These are phyloP conservation scores for Entelexis sorbosivorans DNA, from an alignment of 1,139 yeast species.

Conservation along the genomic window DNA sequence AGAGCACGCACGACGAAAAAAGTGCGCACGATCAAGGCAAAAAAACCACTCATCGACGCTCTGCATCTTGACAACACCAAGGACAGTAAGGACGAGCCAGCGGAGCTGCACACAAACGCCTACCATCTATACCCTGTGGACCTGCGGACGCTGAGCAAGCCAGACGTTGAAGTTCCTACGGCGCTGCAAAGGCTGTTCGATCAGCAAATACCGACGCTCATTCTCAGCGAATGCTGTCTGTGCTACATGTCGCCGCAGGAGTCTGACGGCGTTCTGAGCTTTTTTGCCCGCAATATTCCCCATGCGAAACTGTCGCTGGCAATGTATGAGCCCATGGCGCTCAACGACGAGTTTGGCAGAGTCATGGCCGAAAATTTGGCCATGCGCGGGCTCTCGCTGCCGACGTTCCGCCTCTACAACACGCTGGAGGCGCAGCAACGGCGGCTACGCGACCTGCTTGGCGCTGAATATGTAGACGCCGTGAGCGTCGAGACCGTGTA, in stretches of 20 bases:
- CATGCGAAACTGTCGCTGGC: slow-evolving; percentile 33
- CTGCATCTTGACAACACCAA: neutral
- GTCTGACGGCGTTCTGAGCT: slow-evolving; percentile 42
- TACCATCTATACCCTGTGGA: slow-evolving; percentile 52
- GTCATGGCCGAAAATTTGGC: slow-evolving; percentile 71
- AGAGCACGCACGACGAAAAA: slow-evolving; percentile 52
- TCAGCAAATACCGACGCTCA: slow-evolving; percentile 46
- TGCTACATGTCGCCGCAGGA: slow-evolving; percentile 61
- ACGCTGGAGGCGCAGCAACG: slow-evolving; percentile 40
- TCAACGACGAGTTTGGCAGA: slow-evolving; percentile 61
- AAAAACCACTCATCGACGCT: slow-evolving; percentile 23
- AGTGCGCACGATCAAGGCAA: slow-evolving; percentile 38
- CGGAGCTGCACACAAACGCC: neutral
- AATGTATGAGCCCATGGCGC: slow-evolving; percentile 76
- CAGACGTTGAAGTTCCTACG: slow-evolving; percentile 1
- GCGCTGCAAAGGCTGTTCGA: slow-evolving; percentile 29
- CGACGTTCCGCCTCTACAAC: slow-evolving; percentile 44
- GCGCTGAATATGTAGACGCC: slow-evolving; percentile 29
- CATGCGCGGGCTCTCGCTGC: slow-evolving; percentile 61
- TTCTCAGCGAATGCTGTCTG: slow-evolving; percentile 80
- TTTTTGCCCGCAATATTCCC: slow-evolving; percentile 24
- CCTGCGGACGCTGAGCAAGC: slow-evolving; percentile 33
- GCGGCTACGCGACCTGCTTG: slow-evolving; percentile 25
- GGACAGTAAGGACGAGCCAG: neutral
- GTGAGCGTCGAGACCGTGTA: slow-evolving; percentile 52